Base-by-base conservation (phyloP, 2,329 filamentous ascomycete species). In the Blumeriella jaapii region DNA sequence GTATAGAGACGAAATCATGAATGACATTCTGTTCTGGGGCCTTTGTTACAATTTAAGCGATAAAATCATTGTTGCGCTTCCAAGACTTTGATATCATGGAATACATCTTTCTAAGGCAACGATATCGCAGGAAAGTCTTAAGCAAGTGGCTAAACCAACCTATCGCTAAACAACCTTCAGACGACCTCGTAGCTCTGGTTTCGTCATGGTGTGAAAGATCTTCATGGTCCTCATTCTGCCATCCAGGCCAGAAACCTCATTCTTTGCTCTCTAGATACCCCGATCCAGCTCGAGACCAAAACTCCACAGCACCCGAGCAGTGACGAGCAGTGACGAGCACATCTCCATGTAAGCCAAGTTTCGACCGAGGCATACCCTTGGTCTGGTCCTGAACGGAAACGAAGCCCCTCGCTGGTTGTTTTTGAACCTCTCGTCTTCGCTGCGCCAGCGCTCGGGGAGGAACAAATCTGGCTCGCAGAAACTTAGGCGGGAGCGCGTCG, bases 271-370 rank as follows among this genome's bases (percentile, higher is more conserved):
- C 7, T n/a, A 24, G 12, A 24, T n/a, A 10, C 22, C 22, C 22
- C 22, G 9, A n/a, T 8, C 9, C 22, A 24, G 7, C 16, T 31
- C 29, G 2, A 31, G 2, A 6, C 39, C 41, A 30, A 41, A 44
- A 28, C 31, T 29, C 38, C 34, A 44, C 12, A 44, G 7, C 13
- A 44, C 11, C n/a, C 32, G 19, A 1, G 34, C 31, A 3, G 36
- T 22, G 6, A 45, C 27, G 8, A 45, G 16, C 11, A 24, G 22
- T n/a, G n/a, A n/a, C n/a, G n/a, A n/a, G n/a, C 40, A 18, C 31
- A 38, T 36, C 31, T 45, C 42, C 31, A 43, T 32, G 23, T 33
- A 43, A 6, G 42, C 40, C 10, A 45, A 17, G 10, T 39, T 40
- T 3, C 28, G 17, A 14, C 42, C 40, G 14, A 45, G 38, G 11